These are phyloP conservation scores for Carex kokanica DNA, from an alignment of 176 grass and related monocot genomes.

Conservation along the genomic window DNA sequence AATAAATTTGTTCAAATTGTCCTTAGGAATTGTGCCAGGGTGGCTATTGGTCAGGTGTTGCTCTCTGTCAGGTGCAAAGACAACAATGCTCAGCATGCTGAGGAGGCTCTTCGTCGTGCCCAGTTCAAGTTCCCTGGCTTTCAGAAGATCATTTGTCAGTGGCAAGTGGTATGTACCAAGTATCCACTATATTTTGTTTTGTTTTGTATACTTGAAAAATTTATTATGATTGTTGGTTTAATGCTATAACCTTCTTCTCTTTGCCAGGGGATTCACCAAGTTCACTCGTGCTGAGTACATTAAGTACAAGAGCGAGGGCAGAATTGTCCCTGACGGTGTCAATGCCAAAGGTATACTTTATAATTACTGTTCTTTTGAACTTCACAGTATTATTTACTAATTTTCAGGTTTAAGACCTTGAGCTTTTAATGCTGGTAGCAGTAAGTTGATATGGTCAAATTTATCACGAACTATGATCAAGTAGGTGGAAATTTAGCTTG, in stretches of 20 bases:
- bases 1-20: too few species aligned
- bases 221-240: not conserved
- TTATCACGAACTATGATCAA: not conserved
- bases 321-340: slow-evolving; percentile 62
- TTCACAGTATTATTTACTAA: not conserved
- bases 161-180: slow-evolving; percentile 33
- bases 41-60: too few species aligned
- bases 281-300: slow-evolving; percentile 37
- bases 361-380: not conserved
- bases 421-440: not conserved
- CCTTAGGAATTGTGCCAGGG: too few species aligned
- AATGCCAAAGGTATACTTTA: slow-evolving; percentile 45
- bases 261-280: slow-evolving; percentile 70
- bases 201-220: not conserved
- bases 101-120: too few species aligned
- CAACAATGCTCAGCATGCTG: too few species aligned
- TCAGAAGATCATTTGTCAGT: too few species aligned
- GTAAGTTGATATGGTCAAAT: not conserved
- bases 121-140: too few species aligned
- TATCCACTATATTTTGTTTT: not conserved
- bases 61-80: too few species aligned
- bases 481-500: not conserved
- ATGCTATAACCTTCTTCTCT: not conserved
- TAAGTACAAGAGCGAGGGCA: too few species aligned
- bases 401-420: not conserved